Evolutionary conservation across 1,139 yeast genomes (phyloP).

Genomic region (Sugiyamaella sp.): DNA sequence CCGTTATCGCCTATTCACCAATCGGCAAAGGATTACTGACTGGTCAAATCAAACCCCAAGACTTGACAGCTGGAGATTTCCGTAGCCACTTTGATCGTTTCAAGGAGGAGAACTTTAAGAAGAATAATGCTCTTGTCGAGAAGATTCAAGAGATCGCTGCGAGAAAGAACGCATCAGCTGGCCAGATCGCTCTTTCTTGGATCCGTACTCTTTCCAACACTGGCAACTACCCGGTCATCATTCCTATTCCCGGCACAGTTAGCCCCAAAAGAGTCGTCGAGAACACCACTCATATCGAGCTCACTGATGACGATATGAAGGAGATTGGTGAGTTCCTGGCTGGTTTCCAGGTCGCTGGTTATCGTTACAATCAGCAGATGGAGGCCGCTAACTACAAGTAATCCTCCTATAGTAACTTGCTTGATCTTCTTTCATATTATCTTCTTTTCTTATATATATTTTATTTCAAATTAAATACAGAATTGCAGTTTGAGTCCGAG

Average conservation of each 20-base stretch:
- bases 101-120: constrained; percentile 54
- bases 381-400: constrained; percentile 10
- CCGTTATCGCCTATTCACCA: constrained; percentile 80
- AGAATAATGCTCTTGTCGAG: constrained; percentile 56
- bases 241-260: constrained; percentile 82
- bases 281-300: constrained; percentile 53
- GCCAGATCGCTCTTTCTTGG: constrained; percentile 79
- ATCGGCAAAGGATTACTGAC: constrained; percentile 78
- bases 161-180: constrained; percentile 53
- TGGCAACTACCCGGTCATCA: constrained; percentile 55
- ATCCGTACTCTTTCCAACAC: constrained; percentile 45
- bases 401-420: background rate
- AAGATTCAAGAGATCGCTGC: constrained; percentile 52
- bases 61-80: constrained; percentile 58
- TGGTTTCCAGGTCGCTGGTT: constrained; percentile 50
- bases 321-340: constrained; percentile 48
- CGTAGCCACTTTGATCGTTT: constrained; percentile 61
- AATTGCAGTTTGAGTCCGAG: background rate
- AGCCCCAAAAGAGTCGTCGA: constrained; percentile 59
- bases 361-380: constrained; percentile 47
- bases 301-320: constrained; percentile 57
- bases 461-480: too few species aligned
- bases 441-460: background rate
- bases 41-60: constrained; percentile 53
- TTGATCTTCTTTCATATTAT: background rate